These are phyloP conservation scores for Orbilia oligospora DNA, from an alignment of 2,329 filamentous ascomycete species.

Conservation along the genomic window DNA sequence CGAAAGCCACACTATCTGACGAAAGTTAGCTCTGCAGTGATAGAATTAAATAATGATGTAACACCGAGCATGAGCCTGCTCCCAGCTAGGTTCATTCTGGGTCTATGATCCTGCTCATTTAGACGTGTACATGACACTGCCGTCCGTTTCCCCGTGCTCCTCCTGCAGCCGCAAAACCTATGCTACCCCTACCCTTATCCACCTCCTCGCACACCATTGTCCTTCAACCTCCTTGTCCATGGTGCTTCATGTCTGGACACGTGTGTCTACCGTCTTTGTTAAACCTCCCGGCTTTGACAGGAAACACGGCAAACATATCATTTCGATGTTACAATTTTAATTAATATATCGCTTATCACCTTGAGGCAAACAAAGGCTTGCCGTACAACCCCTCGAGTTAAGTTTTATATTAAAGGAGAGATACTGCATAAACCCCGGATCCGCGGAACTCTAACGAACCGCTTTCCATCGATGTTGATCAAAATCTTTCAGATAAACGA, in stretches of 20 bases:
- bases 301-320: not conserved
- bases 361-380: not conserved
- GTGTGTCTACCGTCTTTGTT: not conserved
- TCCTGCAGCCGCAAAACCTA: not conserved
- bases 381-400: not conserved
- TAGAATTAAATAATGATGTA: not conserved
- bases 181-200: not conserved
- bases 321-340: not conserved
- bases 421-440: not conserved
- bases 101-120: not conserved
- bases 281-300: not conserved
- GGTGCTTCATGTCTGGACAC: not conserved
- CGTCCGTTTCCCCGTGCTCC: not conserved
- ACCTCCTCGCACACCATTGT: not conserved
- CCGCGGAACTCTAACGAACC: not conserved
- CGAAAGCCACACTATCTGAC: not conserved
- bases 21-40: not conserved
- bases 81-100: too few species aligned
- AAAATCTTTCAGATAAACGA: not conserved
- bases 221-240: too few species aligned
- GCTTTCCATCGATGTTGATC: not conserved
- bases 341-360: not conserved
- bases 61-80: too few species aligned
- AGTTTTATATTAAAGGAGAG: not conserved
- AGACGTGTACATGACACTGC: not conserved